Base-by-base conservation (phyloP, 169 alveolate species). In the Cryptosporidium xiaoi region DNA sequence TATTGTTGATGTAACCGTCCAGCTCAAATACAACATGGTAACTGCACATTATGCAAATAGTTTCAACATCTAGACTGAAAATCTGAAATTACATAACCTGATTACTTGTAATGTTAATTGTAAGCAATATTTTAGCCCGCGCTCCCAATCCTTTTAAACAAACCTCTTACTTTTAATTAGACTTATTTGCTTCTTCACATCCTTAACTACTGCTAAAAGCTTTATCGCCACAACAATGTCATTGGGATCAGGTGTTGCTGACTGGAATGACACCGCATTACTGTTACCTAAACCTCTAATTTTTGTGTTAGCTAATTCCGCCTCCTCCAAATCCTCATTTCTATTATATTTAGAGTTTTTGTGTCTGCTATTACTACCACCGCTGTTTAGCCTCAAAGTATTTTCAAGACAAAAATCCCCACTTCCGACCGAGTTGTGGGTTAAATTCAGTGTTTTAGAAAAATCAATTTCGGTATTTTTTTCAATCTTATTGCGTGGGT, bases 181-280 rank as follows among this genome's bases (percentile, higher is more conserved):
- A 10, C 56, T 16, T 16, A 77, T 62, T 62, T 77, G 87, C 51
- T 71, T 62, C 56, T 62, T 77, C 27, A 56, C 64, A 48, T 77
- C 77, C 51, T 71, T 33, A 24, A 77, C 64, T 12, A 62, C 27
- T 18, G 65, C 71, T 0, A 77, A 53, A 18, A 77, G 12, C 18
- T 62, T 77, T 56, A 77, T 60, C 2, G 87, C 62, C 8, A 29
- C 24, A 56, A 77, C 16, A 36, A 62, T 62, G 24, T 62, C 64
- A 34, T 36, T 66, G 10, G 87, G 71, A 13, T 53, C 64, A 7
- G 29, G 33, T 13, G 64, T n/a, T n/a, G 4, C 29, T 20, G 20
- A 1, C 29, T n/a, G 20, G 12, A 5, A 13, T 53, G 29, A 5
- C 6, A 3, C 29, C 0, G 20, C 29, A 1, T 13, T 13, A 20